Base-by-base conservation (phyloP, 2,329 filamentous ascomycete species). In the Alternaria viburni region DNA sequence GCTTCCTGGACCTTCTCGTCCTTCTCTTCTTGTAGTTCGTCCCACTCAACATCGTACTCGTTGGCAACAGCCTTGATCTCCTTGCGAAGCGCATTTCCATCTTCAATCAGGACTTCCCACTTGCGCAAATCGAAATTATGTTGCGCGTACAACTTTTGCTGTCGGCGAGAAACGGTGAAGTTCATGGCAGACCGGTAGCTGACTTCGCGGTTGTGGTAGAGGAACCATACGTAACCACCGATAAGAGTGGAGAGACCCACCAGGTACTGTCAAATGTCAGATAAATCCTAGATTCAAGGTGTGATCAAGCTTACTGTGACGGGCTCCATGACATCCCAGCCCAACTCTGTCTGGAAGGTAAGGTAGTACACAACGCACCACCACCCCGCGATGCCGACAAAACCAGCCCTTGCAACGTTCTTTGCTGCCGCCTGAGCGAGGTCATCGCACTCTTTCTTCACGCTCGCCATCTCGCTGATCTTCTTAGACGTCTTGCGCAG, bases 271-370 rank as follows among this genome's bases (percentile, higher is more conserved):
- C 30, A 6, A 32, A 13, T 50, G 21, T 64, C 28, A 70, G 63
- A 13, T 50, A 6, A 6, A 17, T 26, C 15, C 46, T 43, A 12
- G 17, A 54, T 52, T 58, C 49, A 3, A 43, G 25, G 25, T 28
- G 25, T 9, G 46, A n/a, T 9, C 21, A 15, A 51, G 12, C 78
- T 67, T 71, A 83, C 82, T 1, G 93, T 97, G 3, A 97, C 88
- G 0, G 93, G 93, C 80, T 97, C 93, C 84, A 97, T 93, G 7
- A 93, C 87, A 72, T 97, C 93, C 93, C 93, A 97, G 6, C 93
- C 93, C 64, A 91, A 85, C 45, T 93, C 88, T 0, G 93, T 97
- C 68, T 85, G 81, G 69, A 90, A 90, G 1, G 88, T 89, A 44
- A 89, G 76, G 57, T 84, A 82, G 77, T 96, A 97, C 17, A 97